phyloP scores from a whole-genome alignment of 75 land plant genomes.

The Gnetum montanum region DNA sequence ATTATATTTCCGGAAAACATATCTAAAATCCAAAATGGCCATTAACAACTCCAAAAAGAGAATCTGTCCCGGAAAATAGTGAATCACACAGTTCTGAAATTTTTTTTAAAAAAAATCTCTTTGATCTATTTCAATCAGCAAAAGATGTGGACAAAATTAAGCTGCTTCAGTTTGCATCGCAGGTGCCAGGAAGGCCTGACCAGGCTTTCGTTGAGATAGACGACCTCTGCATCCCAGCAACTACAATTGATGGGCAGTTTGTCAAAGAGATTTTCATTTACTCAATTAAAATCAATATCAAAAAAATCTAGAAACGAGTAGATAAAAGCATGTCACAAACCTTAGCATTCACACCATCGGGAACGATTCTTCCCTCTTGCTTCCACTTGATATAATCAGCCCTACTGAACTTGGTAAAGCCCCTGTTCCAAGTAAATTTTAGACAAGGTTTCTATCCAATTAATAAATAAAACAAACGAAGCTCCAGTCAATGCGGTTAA shows the following conservation, averaged over 20 bases:
- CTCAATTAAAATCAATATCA: not conserved
- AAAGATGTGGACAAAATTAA: no score
- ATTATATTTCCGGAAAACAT: no score
- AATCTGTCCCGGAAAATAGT: no score
- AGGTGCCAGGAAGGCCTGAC: conserved; percentile 32
- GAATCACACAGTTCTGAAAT: no score
- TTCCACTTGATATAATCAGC: conserved; percentile 47
- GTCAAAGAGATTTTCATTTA: not conserved
- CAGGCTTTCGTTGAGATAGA: conserved; percentile 23
- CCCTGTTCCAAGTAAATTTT: conserved; percentile 14
- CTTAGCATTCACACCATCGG: conserved; percentile 59
- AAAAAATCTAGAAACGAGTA: not conserved
- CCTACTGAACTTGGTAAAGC: conserved; percentile 42
- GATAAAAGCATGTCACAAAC: conserved; percentile 2
- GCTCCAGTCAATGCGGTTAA: not conserved
- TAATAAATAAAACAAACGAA: not conserved
- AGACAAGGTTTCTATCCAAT: not conserved
- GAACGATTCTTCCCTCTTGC: conserved; percentile 37
- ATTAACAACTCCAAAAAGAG: no score
- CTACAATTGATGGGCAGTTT: conserved; percentile 10
- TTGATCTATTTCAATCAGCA: no score
- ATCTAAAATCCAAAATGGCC: no score
- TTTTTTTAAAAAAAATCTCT: no score
- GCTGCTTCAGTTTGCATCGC: conserved; percentile 10
- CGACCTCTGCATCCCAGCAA: conserved; percentile 51